Percentiles rank a stretch among this genome's conserved stretches.
Conservation (phyloP, 441 rosid species). For the Gossypium aridum region DNA sequence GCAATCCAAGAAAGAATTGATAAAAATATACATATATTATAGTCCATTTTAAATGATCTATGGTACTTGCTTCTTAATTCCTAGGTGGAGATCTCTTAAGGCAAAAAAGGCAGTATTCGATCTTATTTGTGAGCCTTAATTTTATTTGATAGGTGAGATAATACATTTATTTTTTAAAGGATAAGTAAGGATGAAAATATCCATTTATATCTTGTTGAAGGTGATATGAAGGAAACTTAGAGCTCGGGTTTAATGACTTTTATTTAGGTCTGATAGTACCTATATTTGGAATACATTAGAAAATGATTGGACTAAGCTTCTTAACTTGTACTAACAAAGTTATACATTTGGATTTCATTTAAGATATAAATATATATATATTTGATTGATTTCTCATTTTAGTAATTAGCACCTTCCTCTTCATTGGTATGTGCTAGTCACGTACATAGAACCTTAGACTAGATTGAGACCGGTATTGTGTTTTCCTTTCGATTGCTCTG, state of each 20-base stretch:
- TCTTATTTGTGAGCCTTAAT: not conserved
- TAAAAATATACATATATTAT: not conserved
- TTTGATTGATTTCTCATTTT: not conserved
- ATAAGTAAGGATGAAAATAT: not conserved
- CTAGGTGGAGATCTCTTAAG: not conserved
- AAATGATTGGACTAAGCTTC: not conserved
- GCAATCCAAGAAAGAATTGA: not conserved
- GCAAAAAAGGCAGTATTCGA: not conserved
- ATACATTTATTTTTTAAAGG: not conserved
- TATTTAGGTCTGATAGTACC: not conserved
- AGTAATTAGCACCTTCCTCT: not conserved
- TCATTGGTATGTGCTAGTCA: not conserved
- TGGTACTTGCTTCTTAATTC: not conserved
- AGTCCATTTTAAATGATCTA: slow-evolving; percentile 3
- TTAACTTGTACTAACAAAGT: not conserved
- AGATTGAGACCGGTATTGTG: not conserved
- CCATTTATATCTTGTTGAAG: not conserved
- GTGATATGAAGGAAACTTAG: not conserved
- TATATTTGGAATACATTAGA: not conserved
- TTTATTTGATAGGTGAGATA: not conserved
- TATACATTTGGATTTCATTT: not conserved
- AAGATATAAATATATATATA: not conserved
- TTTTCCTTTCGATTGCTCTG: not conserved
- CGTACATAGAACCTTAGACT: not conserved
- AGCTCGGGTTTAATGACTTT: not conserved